phyloP scores from a whole-genome alignment of 208 protist genomes.

The Phytomonas sp. region DNA sequence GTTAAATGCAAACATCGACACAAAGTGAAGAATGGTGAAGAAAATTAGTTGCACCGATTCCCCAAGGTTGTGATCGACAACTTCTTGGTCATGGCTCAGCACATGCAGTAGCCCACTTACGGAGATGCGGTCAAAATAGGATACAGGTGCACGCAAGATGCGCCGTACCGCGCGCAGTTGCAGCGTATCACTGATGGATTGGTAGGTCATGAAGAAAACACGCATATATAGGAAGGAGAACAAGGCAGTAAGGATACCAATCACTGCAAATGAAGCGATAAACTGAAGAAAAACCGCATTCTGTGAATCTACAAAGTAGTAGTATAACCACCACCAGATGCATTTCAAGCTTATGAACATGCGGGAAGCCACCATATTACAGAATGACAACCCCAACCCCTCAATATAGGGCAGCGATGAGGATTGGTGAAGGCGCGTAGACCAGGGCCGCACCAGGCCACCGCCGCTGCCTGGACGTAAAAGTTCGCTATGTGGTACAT shows the following conservation, averaged over 20 bases:
- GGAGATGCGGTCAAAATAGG: constrained; percentile 66
- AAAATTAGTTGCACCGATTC: constrained; percentile 58
- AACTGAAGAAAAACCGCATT: constrained; percentile 30
- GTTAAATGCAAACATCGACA: constrained; percentile 55
- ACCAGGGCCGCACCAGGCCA: not conserved
- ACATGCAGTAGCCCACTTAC: constrained; percentile 43
- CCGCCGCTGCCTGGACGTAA: not conserved
- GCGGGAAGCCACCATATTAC: constrained; percentile 1
- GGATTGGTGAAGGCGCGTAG: not conserved
- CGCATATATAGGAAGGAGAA: constrained; percentile 48
- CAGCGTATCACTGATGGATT: constrained; percentile 42
- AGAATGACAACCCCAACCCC: not conserved
- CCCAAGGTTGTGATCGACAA: constrained; percentile 48
- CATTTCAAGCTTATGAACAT: constrained; percentile 12
- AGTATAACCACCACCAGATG: constrained; percentile 14
- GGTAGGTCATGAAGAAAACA: constrained; percentile 49
- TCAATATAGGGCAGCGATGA: not conserved
- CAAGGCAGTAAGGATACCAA: constrained; percentile 35
- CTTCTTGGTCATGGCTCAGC: constrained; percentile 60
- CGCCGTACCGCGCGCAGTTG: constrained; percentile 43
- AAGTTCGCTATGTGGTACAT: not conserved
- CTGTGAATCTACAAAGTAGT: constrained; percentile 20
- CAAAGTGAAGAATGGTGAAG: constrained; percentile 48
- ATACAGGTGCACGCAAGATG: constrained; percentile 59
- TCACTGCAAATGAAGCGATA: constrained; percentile 45